phyloP scores from a whole-genome alignment of 1,139 yeast species.

The Pichia sp. region DNA sequence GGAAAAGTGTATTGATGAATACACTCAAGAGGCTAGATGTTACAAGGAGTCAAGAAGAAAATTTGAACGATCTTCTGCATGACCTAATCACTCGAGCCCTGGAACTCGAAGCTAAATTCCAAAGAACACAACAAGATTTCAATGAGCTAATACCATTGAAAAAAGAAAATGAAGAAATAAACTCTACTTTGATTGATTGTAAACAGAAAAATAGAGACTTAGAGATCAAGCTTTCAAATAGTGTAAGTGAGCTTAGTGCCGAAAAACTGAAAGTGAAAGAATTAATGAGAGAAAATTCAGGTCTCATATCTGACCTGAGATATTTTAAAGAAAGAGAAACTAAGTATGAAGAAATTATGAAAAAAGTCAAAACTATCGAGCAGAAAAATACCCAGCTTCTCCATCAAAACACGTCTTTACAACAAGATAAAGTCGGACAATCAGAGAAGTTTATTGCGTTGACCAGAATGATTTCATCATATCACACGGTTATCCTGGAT shows the following conservation, averaged over 20 bases:
- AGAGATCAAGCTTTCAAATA: not conserved
- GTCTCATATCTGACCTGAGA: not conserved
- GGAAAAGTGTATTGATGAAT: slow-evolving; percentile 14
- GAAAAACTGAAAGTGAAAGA: not conserved
- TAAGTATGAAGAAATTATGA: not conserved
- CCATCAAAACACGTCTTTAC: not conserved
- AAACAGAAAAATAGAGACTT: too few species aligned
- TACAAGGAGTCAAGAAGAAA: not conserved
- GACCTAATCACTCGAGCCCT: not conserved
- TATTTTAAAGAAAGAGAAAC: not conserved
- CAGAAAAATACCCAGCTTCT: not conserved
- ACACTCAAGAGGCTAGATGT: not conserved
- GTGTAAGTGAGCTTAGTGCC: not conserved
- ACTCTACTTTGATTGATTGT: too few species aligned
- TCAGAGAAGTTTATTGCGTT: not conserved
- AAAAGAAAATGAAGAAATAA: too few species aligned
- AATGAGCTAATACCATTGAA: too few species aligned
- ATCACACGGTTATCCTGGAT: slow-evolving; percentile 5
- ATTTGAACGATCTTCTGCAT: slow-evolving; percentile 5
- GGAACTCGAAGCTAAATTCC: too few species aligned
- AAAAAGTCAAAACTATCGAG: not conserved
- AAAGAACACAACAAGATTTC: too few species aligned
- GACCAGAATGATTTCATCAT: not conserved
- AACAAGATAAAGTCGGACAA: not conserved
- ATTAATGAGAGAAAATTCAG: not conserved